Conservation (phyloP, 2,329 filamentous ascomycete species). For the Cercospora beticola region DNA sequence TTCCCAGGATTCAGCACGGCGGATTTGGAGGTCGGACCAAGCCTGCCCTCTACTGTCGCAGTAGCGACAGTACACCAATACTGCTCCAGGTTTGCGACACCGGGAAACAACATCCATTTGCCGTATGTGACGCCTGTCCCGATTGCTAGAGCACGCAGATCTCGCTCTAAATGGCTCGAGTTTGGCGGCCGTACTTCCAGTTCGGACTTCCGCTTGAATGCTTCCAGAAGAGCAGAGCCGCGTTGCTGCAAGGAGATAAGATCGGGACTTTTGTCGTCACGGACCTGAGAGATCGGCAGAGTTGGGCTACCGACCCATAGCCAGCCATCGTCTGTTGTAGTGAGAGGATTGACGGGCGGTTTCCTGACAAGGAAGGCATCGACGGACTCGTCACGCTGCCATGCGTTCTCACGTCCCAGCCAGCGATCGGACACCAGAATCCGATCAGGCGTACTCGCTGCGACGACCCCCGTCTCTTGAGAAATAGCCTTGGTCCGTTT, state of each 20-base stretch:
- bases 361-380: slow-evolving; percentile 66
- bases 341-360: slow-evolving; percentile 62
- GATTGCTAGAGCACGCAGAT: slow-evolving; percentile 63
- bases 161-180: slow-evolving; percentile 43
- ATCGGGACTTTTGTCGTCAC: slow-evolving; percentile 46
- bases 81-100: slow-evolving; percentile 55
- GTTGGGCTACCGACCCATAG: slow-evolving; percentile 72
- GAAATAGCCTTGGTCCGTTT: neutral
- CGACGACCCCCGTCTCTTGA: neutral
- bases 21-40: slow-evolving; percentile 74
- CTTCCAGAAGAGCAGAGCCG: slow-evolving; percentile 40
- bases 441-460: neutral
- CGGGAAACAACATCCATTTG: slow-evolving; percentile 78
- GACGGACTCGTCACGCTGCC: slow-evolving; percentile 64
- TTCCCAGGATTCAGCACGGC: slow-evolving; percentile 51
- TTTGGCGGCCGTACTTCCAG: neutral
- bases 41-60: slow-evolving; percentile 65
- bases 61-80: slow-evolving; percentile 67
- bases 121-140: slow-evolving; percentile 60
- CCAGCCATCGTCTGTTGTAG: slow-evolving; percentile 57
- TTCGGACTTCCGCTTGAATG: slow-evolving; percentile 29
- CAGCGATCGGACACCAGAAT: slow-evolving; percentile 34
- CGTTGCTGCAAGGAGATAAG: slow-evolving; percentile 53
- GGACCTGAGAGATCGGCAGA: slow-evolving; percentile 32
- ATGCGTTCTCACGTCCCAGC: slow-evolving; percentile 50